Evolutionary conservation across 176 grass and related monocot genomes (phyloP).

Genomic region (Hordeum vulgare): DNA sequence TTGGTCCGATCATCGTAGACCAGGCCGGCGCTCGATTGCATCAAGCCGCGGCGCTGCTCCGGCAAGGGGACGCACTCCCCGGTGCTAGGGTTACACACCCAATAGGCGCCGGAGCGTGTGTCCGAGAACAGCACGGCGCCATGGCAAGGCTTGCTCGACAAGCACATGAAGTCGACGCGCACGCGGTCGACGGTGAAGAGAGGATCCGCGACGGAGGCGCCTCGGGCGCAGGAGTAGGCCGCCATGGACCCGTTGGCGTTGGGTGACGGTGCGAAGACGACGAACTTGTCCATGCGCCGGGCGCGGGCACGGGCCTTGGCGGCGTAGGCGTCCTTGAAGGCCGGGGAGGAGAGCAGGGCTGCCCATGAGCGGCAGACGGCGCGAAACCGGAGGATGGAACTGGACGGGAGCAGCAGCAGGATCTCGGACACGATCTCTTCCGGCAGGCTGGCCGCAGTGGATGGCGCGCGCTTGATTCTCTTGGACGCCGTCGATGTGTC

Average conservation of each 20-base stretch:
- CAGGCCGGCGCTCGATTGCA: background rate
- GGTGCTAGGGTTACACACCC: constrained; percentile 29
- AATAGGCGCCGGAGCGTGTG: background rate
- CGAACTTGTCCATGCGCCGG: background rate
- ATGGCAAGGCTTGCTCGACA: background rate
- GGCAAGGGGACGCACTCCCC: background rate
- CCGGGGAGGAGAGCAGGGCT: background rate
- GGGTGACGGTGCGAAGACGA: background rate
- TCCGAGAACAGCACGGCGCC: constrained; percentile 14
- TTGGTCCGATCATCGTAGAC: background rate
- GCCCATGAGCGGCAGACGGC: background rate
- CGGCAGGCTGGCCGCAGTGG: too few relatives aligned
- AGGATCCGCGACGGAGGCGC: background rate
- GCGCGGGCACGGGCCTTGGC: background rate
- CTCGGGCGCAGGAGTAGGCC: background rate
- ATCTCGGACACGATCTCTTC: background rate
- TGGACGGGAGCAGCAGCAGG: background rate
- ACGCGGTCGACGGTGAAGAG: background rate
- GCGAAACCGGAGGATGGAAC: background rate
- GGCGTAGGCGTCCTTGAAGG: background rate
- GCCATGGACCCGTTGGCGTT: background rate
- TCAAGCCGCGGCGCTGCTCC: background rate
- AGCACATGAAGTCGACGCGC: background rate
- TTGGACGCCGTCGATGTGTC: too few relatives aligned
- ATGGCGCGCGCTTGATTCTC: too few relatives aligned